Percentiles rank a stretch among this genome's conserved stretches.
Conservation (phyloP, 2,329 filamentous ascomycete species). For the Nothopassalora personata region DNA sequence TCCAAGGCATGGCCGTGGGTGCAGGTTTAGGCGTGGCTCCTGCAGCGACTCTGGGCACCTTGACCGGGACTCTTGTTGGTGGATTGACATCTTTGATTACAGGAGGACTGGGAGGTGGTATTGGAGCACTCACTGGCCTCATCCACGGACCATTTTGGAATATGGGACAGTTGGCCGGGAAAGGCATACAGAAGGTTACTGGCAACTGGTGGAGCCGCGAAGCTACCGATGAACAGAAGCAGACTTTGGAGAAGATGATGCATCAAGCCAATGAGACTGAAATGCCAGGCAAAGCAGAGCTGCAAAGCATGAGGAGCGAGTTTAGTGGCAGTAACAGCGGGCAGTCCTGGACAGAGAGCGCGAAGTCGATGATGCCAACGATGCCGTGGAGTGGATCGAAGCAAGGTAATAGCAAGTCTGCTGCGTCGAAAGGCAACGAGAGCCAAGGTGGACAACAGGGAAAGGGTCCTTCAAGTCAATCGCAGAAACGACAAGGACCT, state of each 20-base stretch:
- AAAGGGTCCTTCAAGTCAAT: not conserved
- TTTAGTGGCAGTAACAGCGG: not conserved
- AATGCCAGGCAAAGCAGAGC: slow-evolving; percentile 17
- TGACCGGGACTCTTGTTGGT: slow-evolving; percentile 30
- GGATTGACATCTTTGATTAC: slow-evolving; percentile 24
- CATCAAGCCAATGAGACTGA: slow-evolving; percentile 27
- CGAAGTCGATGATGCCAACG: not conserved
- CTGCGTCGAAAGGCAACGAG: not conserved
- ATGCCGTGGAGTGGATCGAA: slow-evolving; percentile 2
- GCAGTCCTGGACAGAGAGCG: not conserved
- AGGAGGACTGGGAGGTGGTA: slow-evolving; percentile 26
- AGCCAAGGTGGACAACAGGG: not conserved
- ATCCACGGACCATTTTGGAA: slow-evolving; percentile 29
- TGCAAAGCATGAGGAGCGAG: slow-evolving; percentile 14
- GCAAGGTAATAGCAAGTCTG: not conserved
- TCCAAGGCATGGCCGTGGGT: slow-evolving; percentile 30
- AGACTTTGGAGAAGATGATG: slow-evolving; percentile 30
- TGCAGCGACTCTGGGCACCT: slow-evolving; percentile 25
- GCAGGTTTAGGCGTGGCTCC: slow-evolving; percentile 28
- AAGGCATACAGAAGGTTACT: slow-evolving; percentile 24
- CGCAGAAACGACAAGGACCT: not conserved
- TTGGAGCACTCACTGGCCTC: slow-evolving; percentile 21
- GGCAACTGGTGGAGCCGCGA: slow-evolving; percentile 28
- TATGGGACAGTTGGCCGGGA: slow-evolving; percentile 23
- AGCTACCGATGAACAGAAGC: slow-evolving; percentile 30